phyloP scores from a whole-genome alignment of 139 green algal genomes.

The Haematococcus lacustris region DNA sequence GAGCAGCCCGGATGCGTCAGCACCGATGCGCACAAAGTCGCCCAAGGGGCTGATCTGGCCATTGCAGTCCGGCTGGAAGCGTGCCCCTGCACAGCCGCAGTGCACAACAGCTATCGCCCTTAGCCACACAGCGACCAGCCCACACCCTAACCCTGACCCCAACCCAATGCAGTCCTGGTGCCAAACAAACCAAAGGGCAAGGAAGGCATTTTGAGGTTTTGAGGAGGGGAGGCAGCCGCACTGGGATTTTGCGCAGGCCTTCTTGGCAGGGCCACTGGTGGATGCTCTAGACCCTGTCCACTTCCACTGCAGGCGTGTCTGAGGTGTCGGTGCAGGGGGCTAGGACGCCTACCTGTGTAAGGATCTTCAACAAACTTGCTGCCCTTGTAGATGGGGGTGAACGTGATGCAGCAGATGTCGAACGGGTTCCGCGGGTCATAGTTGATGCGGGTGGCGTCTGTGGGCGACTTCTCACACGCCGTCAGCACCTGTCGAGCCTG shows the following conservation, averaged over 20 bases:
- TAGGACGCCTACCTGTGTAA: conserved; percentile 60
- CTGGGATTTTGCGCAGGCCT: no score
- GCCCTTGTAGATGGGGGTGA: conserved; percentile 90
- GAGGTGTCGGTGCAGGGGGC: no score
- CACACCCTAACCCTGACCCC: no score
- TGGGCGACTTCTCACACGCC: conserved; percentile 85
- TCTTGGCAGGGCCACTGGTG: no score
- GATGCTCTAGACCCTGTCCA: no score
- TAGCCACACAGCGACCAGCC: no score
- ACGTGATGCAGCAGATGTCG: conserved; percentile 89
- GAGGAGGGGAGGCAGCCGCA: no score
- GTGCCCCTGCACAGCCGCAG: conserved; percentile 58
- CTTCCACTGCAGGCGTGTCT: no score
- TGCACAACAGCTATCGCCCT: no score
- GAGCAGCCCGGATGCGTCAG: conserved; percentile 76
- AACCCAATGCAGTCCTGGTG: no score
- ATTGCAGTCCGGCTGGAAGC: conserved; percentile 76
- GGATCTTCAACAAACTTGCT: conserved; percentile 67
- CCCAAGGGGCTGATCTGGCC: conserved; percentile 83
- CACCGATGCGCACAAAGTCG: conserved; percentile 75
- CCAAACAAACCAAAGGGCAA: no score
- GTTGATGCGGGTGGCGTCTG: conserved; percentile 78
- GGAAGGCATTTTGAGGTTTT: no score
- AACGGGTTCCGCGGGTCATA: conserved; percentile 99
- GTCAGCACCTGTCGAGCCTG: conserved; percentile 82